Evolutionary conservation across 495 filamentous ascomycete genomes (phyloP), one percentile per base, ranked within the genome.

Genomic region (Penicillium chermesinum): DNA sequence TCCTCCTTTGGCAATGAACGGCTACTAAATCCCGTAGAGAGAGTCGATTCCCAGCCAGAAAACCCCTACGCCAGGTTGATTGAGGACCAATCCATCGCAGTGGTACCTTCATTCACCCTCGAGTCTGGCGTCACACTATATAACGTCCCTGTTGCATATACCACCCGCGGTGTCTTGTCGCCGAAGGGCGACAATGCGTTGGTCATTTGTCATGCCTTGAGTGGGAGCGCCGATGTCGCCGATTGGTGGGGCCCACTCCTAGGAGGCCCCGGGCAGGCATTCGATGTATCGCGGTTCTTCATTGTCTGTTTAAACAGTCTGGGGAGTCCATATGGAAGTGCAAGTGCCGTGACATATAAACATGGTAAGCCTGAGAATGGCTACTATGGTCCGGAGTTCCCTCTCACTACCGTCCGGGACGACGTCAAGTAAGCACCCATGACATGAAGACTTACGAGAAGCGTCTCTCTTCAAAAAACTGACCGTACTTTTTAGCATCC

Each of bases 171-270:
- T 51, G 74, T 75, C 41, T 77, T 98, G 17, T 85, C 87, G 0
- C 75, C 86, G 17, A 70, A 80, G 22, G 73, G 79, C 35, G 87
- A 95, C 72, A 98, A 98, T 81, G 89, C 78, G 45, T 83, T 98
- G 83, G 85, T 98, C 42, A 95, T 98, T 55, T 98, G 93, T 67
- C 93, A 98, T 71, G 93, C 93, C 34, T 70, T 98, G 54, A 95
- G 93, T 30, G 93, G 93, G 41, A 96, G 91, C 55, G 89, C 93
- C 46, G 93, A 98, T 72, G 93, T 96, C 20, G 80, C 82, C 49
- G 93, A 98, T 71, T 98, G 93, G 93, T 98, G 93, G 93, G 93
- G 93, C 6, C 93, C 93, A 14, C 76, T 98, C 16, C 80, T 97
- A 7, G 90, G 90, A 20, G 88, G 90, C 7, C 79, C 86, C 41